A percentile compares a stretch with the other conserved stretches of the same genome.
phyloP scores from a whole-genome alignment of 495 filamentous ascomycete genomes.

The Penicillium herquei region DNA sequence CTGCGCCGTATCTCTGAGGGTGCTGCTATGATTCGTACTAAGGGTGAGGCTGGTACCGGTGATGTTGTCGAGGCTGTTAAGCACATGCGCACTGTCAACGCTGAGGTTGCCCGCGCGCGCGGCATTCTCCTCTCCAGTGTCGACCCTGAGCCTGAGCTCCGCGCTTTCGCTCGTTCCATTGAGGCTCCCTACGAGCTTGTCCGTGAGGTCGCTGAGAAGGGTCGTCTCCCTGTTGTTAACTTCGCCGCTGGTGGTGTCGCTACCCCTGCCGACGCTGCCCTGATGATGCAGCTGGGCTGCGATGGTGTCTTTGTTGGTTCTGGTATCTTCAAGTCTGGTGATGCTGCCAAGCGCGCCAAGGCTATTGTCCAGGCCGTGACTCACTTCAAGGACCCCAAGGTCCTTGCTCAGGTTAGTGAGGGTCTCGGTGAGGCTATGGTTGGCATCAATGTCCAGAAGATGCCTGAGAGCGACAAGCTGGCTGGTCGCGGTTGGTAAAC shows the following conservation, averaged over 20 bases:
- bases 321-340: conserved; percentile 95
- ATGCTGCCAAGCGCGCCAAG: conserved; percentile 80
- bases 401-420: conserved; percentile 81
- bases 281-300: conserved; percentile 99
- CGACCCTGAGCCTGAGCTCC: conserved; percentile 71
- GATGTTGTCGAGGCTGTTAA: conserved; percentile 96
- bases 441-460: conserved; percentile 74
- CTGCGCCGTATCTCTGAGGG: conserved; percentile 89
- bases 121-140: conserved; percentile 56
- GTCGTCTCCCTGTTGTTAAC: conserved; percentile 92
- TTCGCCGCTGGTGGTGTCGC: conserved; percentile 97
- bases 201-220: conserved; percentile 80
- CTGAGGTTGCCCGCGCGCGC: conserved; percentile 74
- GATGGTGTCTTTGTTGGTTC: conserved; percentile 97
- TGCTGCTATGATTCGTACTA: conserved; percentile 98
- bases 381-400: conserved; percentile 81
- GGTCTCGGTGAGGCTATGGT: conserved; percentile 96
- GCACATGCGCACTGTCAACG: conserved; percentile 89
- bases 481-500: conserved; percentile 81
- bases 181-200: conserved; percentile 73
- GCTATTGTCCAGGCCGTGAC: conserved; percentile 95
- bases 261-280: conserved; percentile 91
- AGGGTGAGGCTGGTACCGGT: conserved; percentile 97
- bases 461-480: conserved; percentile 77
- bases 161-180: conserved; percentile 77